A percentile compares a stretch with the other conserved stretches of the same genome.
phyloP scores from a whole-genome alignment of 352 stramenopile genomes.

The Pythium rhizo-oryzae region DNA sequence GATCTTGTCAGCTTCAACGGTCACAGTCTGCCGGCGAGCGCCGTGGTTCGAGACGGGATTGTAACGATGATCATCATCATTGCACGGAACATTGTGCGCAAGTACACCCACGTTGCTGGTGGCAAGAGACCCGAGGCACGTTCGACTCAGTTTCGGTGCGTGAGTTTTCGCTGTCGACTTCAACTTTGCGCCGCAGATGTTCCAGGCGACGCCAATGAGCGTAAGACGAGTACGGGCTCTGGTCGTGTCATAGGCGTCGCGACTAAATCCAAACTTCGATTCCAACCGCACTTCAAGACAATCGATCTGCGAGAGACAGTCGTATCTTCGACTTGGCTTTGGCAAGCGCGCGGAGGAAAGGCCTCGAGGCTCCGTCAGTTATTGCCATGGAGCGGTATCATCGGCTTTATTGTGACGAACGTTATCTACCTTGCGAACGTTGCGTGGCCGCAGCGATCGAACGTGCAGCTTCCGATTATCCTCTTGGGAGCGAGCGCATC shows the following conservation, averaged over 20 bases:
- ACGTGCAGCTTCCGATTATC: background rate
- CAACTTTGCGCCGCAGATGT: background rate
- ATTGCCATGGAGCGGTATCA: background rate
- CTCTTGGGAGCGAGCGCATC: background rate
- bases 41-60: conserved; percentile 12
- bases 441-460: background rate
- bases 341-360: background rate
- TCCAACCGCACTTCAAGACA: background rate
- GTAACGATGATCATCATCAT: conserved; percentile 19
- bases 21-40: conserved; percentile 7
- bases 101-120: background rate
- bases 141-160: conserved; percentile 15
- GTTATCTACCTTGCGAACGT: background rate
- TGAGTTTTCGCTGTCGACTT: conserved; percentile 24
- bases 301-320: conserved; percentile 5
- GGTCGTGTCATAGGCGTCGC: background rate
- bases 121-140: background rate
- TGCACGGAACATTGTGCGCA: conserved; percentile 20
- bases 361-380: background rate
- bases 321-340: background rate
- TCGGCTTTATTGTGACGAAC: background rate
- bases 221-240: background rate
- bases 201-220: background rate
- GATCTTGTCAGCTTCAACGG: conserved; percentile 16
- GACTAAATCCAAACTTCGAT: background rate